Base-by-base conservation (phyloP, 768 basidiomycete species). In the Lentinula sp. region DNA sequence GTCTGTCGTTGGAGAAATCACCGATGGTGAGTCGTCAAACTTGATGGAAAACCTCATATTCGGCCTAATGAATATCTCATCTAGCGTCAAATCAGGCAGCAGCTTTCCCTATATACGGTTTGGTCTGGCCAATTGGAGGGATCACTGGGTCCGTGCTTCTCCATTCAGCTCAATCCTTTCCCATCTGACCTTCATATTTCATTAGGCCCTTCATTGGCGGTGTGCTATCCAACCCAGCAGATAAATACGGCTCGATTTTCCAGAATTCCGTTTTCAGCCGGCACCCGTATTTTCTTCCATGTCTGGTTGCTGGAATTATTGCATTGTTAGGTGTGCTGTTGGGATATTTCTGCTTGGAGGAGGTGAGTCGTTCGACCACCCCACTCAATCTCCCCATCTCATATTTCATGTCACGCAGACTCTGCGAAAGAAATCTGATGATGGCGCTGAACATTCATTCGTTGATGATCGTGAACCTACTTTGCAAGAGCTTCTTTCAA, bases 261-360 rank as follows among this genome's bases (percentile, higher is more conserved):
- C 71, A 75, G 53, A 69, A 65, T 35, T 61, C 71, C 23, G 75
- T 87, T 60, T 78, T 84, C 62, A 71, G 69, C 52, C 62, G 68
- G 31, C 79, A 80, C 66, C 87, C 86, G 5, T 88, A 87, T 66
- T 80, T 87, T 58, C 74, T 88, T 6, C 87, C 87, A 1, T 86
- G 85, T 61, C 70, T 84, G 43, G 70, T 82, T 18, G 73, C 84
- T 37, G 76, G 75, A 13, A 51, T 70, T 4, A 66, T 83, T 15
- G 77, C 82, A 13, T 39, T 82, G 10, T 35, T 70, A 5, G 80
- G 80, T 0, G 69, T 78, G 10, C 16, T 71, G 5, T 68, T 82
- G 10, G 80, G 80, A 1, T 81, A 73, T 63, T 66, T 75, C 48
- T 84, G 74, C 62, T 71, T 89, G 31, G 76, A 81, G 53, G 87